Conservation (phyloP, 495 filamentous ascomycete genomes). For the Penicillium manginii region DNA sequence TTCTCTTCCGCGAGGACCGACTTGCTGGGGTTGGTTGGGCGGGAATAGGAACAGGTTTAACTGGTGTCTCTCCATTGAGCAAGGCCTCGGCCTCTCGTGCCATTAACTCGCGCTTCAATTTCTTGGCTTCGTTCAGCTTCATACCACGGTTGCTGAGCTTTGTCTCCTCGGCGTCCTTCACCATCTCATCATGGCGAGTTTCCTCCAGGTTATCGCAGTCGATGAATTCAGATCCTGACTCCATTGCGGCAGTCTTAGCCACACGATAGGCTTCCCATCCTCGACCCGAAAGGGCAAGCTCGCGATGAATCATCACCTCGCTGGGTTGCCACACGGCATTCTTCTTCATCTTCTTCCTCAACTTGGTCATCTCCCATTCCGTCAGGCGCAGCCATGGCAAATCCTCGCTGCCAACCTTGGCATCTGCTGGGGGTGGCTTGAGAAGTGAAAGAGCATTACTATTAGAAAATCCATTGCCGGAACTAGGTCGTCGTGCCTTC, state of each 20-base stretch:
- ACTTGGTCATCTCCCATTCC: slow-evolving; percentile 84
- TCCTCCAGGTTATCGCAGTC: slow-evolving; percentile 56
- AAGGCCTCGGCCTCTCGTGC: slow-evolving; percentile 70
- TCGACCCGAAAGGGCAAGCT: slow-evolving; percentile 75
- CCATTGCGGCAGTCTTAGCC: slow-evolving; percentile 69
- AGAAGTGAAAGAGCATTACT: slow-evolving; percentile 77
- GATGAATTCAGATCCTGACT: slow-evolving; percentile 66
- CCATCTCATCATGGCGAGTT: slow-evolving; percentile 53
- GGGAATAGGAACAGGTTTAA: slow-evolving; percentile 12
- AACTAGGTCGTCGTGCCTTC: slow-evolving; percentile 46
- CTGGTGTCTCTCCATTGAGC: slow-evolving; percentile 35
- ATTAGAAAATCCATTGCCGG: slow-evolving; percentile 67
- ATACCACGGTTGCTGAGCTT: slow-evolving; percentile 81
- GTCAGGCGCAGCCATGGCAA: slow-evolving; percentile 91
- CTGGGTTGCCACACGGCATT: slow-evolving; percentile 95
- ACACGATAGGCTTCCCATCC: slow-evolving; percentile 75
- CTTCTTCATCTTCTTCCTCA: slow-evolving; percentile 98
- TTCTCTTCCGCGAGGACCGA: slow-evolving; percentile 35
- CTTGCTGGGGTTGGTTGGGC: slow-evolving; percentile 21
- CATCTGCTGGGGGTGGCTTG: slow-evolving; percentile 77
- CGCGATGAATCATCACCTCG: slow-evolving; percentile 93
- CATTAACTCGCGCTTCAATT: slow-evolving; percentile 77
- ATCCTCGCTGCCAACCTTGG: slow-evolving; percentile 71
- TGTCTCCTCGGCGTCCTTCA: slow-evolving; percentile 47
- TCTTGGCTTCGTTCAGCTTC: slow-evolving; percentile 92